Evolutionary conservation across 2,329 filamentous ascomycete species (phyloP), one percentile per base, ranked within the genome.

Genomic region (Epichloe sibirici): DNA sequence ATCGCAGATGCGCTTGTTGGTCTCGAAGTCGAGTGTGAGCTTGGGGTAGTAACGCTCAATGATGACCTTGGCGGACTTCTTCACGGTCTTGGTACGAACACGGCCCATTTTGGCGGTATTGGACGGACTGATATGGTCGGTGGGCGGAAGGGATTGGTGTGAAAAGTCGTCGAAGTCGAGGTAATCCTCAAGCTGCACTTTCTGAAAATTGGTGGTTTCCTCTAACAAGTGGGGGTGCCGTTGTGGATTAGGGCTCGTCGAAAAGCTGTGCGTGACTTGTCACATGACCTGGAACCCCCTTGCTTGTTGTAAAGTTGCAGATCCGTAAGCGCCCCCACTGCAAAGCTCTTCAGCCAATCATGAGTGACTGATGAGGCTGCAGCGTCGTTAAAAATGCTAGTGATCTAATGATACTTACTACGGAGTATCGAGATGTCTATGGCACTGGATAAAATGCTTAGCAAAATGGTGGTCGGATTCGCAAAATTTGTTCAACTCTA

Each of bases 1-100:
- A 90, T 97, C 93, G 81, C 93, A 97, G 70, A 97, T 94, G 69
- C 90, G 83, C 88, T 96, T 96, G 87, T 96, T 96, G 83, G 88
- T 95, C 86, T 98, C 93, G 80, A 98, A 98, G 81, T 98, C 93
- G 71, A 97, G 88, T 61, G 90, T 96, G 74, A 98, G 82, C 78
- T 89, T 90, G 71, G 93, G 93, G 79, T 95, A 94, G 82, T 93
- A 94, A 64, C 87, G 83, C 86, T 96, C 90, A 77, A 98, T 97
- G 80, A 97, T 91, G 83, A 96, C 90, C 88, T 98, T 98, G 79
- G 93, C 90, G 81, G 78, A 81, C 77, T 81, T 82, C 78, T 82
- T 82, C 65, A 82, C 79, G 58, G 81, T 84, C 77, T 84, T 84
- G 62, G 81, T 84, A 63, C 81, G 79, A 71, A 84, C 81, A 73